Percentiles rank a stretch among this genome's conserved stretches.
Conservation (phyloP, 169 alveolate species). For the Perkinsus olseni region DNA sequence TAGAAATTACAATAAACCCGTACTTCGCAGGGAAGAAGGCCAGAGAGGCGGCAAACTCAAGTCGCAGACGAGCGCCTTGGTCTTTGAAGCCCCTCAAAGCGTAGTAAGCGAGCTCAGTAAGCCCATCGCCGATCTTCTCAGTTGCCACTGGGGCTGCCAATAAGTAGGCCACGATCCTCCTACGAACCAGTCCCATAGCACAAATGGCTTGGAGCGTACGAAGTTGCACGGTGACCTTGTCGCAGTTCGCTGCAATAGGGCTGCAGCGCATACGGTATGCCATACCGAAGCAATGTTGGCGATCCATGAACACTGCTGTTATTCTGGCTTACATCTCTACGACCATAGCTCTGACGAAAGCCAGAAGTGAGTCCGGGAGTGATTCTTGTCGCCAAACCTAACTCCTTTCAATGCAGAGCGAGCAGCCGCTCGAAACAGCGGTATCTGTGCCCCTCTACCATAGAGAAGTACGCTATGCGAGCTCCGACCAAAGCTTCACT, state of each 20-base stretch:
- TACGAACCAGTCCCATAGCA: neutral
- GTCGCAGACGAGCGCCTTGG: no score
- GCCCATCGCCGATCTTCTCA: neutral
- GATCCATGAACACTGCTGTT: neutral
- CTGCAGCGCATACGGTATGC: neutral
- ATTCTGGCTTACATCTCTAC: neutral
- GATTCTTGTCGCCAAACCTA: neutral
- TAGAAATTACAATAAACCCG: no score
- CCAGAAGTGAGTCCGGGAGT: neutral
- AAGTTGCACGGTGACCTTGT: neutral
- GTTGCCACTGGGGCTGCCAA: neutral
- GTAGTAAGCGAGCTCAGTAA: no score
- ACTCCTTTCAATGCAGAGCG: neutral
- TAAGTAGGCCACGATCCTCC: neutral
- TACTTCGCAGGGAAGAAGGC: no score
- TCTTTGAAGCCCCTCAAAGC: no score
- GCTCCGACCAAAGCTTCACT: neutral
- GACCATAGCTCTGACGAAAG: neutral
- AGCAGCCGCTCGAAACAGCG: neutral
- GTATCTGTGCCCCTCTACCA: neutral
- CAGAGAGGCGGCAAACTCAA: no score
- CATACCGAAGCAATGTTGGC: neutral
- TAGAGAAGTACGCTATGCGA: neutral
- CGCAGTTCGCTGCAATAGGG: neutral
- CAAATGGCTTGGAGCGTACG: neutral